phyloP scores from a whole-genome alignment of 148 eudicot species.

The Rhododendron griersonianum region DNA sequence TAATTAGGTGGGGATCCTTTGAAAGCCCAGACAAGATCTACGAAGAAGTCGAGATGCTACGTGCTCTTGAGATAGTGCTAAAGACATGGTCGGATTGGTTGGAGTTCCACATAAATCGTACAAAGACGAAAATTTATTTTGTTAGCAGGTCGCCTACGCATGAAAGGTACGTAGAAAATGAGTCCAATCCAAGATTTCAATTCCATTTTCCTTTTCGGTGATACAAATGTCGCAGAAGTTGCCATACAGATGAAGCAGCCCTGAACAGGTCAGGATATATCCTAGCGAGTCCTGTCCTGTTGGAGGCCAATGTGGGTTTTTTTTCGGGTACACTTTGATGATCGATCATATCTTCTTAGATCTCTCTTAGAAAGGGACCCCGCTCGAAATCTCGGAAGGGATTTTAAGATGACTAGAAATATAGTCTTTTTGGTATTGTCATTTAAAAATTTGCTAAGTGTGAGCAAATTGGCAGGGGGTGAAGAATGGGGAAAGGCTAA shows the following conservation, averaged over 20 bases:
- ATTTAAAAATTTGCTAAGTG: neutral
- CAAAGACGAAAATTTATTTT: neutral
- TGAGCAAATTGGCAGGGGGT: slow-evolving; percentile 6
- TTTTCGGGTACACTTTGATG: neutral
- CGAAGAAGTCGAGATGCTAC: neutral
- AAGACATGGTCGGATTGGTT: slow-evolving; percentile 10
- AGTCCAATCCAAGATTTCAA: neutral
- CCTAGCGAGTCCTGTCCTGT: neutral
- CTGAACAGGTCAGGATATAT: neutral
- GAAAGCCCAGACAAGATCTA: neutral
- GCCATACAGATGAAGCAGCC: neutral
- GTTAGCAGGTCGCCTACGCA: slow-evolving; percentile 6
- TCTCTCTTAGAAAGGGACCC: too few species aligned
- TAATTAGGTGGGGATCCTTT: slow-evolving; percentile 10
- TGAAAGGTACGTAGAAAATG: neutral
- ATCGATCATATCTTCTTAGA: too few species aligned
- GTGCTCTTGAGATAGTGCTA: neutral
- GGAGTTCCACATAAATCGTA: neutral
- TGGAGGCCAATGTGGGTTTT: neutral
- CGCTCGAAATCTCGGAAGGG: too few species aligned
- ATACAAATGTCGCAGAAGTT: neutral
- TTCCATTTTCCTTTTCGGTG: neutral
- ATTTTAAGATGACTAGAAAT: neutral
- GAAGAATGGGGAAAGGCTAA: slow-evolving; percentile 5
- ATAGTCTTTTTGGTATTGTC: neutral